Percentiles rank a stretch among this genome's conserved stretches.
phyloP scores from a whole-genome alignment of 176 grass and related monocot genomes.

The Typha latifolia region DNA sequence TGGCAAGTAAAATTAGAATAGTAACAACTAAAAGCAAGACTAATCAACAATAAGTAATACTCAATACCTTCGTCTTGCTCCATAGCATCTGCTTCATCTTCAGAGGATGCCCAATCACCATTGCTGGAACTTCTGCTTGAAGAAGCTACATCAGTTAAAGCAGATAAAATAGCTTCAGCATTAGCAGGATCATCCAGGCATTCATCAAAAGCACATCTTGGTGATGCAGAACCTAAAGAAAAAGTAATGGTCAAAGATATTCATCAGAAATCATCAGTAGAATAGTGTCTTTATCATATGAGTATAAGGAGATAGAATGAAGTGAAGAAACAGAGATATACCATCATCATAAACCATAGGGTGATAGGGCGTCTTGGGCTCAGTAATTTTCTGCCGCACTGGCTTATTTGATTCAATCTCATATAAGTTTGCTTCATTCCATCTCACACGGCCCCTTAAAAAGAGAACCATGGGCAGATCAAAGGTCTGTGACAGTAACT shows the following conservation, averaged over 20 bases:
- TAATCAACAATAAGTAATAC: not conserved
- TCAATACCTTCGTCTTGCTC: conserved; percentile 63
- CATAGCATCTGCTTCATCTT: conserved; percentile 61
- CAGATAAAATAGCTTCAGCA: conserved; percentile 65
- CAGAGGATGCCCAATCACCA: conserved; percentile 69
- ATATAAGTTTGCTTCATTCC: conserved; percentile 85
- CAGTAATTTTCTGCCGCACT: conserved; percentile 91
- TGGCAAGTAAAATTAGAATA: not conserved
- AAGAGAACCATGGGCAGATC: not conserved
- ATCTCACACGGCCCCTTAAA: conserved; percentile 48
- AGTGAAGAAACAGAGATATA: conserved; percentile 14
- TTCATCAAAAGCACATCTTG: conserved; percentile 67
- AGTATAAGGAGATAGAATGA: not conserved
- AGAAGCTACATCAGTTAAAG: conserved; percentile 77
- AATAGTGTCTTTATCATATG: not conserved
- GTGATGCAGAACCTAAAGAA: conserved; percentile 29
- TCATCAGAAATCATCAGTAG: not conserved
- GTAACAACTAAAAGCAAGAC: not conserved
- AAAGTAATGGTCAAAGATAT: not conserved
- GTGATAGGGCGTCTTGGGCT: conserved; percentile 95
- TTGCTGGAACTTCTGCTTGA: conserved; percentile 43
- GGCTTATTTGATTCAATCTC: conserved; percentile 98
- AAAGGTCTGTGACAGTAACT: not conserved
- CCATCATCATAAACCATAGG: conserved; percentile 88
- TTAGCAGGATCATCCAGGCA: conserved; percentile 73